Evolutionary conservation across 2,329 filamentous ascomycete genomes (phyloP).

Genomic region (Elsinoe ampelina): DNA sequence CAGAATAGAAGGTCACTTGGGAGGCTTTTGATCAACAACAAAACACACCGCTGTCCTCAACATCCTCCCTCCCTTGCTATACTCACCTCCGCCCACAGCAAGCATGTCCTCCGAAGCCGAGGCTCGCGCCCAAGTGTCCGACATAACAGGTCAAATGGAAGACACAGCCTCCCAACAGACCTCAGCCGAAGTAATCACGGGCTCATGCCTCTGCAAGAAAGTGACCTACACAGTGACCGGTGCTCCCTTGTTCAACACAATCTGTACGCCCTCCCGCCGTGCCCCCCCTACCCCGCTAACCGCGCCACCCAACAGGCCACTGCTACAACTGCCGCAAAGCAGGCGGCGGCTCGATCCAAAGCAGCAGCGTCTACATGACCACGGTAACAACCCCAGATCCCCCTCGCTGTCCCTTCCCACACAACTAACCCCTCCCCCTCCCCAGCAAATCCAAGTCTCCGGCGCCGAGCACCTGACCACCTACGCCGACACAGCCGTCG

Average conservation of each 20-base stretch:
- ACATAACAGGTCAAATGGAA: background rate
- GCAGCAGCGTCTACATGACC: slow-evolving; percentile 6
- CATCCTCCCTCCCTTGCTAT: background rate
- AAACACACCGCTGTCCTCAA: too few relatives aligned
- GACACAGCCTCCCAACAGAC: background rate
- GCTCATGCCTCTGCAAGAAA: slow-evolving; percentile 11
- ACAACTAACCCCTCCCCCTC: background rate
- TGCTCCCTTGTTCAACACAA: background rate
- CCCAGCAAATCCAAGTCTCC: background rate
- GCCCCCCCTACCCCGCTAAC: background rate
- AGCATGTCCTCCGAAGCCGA: slow-evolving; percentile 1
- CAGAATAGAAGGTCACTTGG: background rate
- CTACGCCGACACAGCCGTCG: slow-evolving; percentile 1
- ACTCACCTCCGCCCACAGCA: background rate
- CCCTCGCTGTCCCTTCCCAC: background rate
- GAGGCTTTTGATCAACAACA: too few relatives aligned
- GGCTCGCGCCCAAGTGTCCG: background rate
- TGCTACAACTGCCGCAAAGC: slow-evolving; percentile 13
- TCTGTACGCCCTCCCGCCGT: background rate
- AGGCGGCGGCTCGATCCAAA: slow-evolving; percentile 4
- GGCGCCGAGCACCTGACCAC: background rate
- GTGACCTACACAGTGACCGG: slow-evolving; percentile 10
- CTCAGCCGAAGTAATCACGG: background rate
- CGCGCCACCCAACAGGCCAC: slow-evolving; percentile 9
- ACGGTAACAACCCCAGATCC: background rate